Evolutionary conservation across 805 yeast species (phyloP).

Genomic region (Wickerhamomyces ciferrii): DNA sequence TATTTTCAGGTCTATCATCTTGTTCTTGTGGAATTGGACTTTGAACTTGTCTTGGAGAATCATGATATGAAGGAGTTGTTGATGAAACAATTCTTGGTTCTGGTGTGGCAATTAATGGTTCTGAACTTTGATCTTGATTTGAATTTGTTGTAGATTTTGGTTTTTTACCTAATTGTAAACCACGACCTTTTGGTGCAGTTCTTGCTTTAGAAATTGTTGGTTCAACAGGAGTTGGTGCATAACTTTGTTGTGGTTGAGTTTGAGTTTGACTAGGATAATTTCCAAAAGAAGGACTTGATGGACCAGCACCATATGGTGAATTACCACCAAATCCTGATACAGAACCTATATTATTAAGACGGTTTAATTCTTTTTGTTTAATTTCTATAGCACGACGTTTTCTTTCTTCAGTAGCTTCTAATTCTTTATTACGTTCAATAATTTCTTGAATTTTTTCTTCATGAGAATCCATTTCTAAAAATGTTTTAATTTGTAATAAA

Average conservation of each 20-base stretch:
- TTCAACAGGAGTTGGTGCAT: conserved; percentile 19
- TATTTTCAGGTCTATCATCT: conserved; percentile 38
- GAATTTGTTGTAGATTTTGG: conserved; percentile 6
- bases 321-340: conserved; percentile 9
- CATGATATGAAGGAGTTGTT: conserved; percentile 10
- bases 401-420: conserved; percentile 96
- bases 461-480: conserved; percentile 95
- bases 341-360: conserved; percentile 44
- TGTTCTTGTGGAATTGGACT: conserved; percentile 7
- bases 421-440: conserved; percentile 92
- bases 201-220: conserved; percentile 11
- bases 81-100: conserved; percentile 9
- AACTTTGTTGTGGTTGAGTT: conserved; percentile 6
- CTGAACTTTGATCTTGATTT: conserved; percentile 8
- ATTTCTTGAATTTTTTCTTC: conserved; percentile 98
- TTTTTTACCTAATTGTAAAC: conserved; percentile 70
- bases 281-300: background rate
- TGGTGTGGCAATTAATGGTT: conserved; percentile 27
- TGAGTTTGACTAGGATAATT: no score
- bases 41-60: conserved; percentile 4
- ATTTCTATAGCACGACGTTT: conserved; percentile 91
- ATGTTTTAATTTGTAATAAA: conserved; percentile 76
- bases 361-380: conserved; percentile 71
- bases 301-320: conserved; percentile 1
- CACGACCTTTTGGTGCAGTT: conserved; percentile 53